phyloP scores from a whole-genome alignment of 768 basidiomycete genomes.

The Kwoniella dendrophila region DNA sequence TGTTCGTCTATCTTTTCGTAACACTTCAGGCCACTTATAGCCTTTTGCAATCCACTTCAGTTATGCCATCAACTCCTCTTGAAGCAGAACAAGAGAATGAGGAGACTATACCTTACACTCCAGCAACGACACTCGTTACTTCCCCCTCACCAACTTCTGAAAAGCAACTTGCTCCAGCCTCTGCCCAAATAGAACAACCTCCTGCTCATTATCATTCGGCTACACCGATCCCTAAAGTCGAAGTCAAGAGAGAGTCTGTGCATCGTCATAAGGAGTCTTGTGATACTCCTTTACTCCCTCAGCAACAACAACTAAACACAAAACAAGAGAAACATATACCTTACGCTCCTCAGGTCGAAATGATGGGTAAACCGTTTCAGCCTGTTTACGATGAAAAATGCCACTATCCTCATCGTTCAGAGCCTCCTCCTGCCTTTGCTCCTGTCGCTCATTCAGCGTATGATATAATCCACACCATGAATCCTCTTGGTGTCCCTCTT shows the following conservation, averaged over 20 bases:
- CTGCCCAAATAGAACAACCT: background rate
- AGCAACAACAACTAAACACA: background rate
- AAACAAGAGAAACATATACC: conserved; percentile 1
- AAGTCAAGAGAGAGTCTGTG: background rate
- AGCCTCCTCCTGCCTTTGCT: background rate
- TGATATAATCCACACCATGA: background rate
- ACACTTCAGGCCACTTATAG: too few species aligned
- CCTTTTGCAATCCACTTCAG: too few species aligned
- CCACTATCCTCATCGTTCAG: background rate
- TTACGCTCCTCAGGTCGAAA: background rate
- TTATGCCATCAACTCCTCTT: background rate
- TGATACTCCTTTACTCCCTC: background rate
- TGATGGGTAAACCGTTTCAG: background rate
- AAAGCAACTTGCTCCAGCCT: background rate
- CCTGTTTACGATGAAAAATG: background rate
- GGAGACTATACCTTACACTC: too few species aligned
- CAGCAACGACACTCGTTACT: conserved; percentile 7
- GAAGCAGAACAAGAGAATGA: background rate
- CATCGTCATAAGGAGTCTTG: background rate
- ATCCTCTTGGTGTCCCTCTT: conserved; percentile 1
- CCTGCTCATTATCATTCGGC: too few species aligned
- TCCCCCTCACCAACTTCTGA: background rate
- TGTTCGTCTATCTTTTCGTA: too few species aligned
- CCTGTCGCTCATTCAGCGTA: background rate
- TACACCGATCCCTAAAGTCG: conserved; percentile 6